Evolutionary conservation across 805 yeast genomes (phyloP).

Genomic region (Lachancea dasiensis): DNA sequence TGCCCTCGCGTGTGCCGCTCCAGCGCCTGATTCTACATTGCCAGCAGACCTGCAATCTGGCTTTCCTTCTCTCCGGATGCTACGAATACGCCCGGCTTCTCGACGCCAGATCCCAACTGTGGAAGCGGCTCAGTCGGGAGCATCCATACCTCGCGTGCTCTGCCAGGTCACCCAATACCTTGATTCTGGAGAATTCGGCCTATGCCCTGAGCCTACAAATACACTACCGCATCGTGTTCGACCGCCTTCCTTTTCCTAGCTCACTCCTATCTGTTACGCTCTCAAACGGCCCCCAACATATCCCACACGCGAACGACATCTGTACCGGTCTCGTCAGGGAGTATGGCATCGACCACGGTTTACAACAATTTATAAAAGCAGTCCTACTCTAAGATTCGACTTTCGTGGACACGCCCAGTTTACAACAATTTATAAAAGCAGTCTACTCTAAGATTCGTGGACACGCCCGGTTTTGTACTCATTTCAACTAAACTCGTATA

Average conservation of each 20-base stretch:
- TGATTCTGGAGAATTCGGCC: too few relatives aligned
- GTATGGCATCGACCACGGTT: slow-evolving; percentile 21
- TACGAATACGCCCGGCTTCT: slow-evolving; percentile 22
- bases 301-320: slow-evolving; percentile 11
- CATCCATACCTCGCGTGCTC: too few relatives aligned
- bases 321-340: slow-evolving; percentile 17
- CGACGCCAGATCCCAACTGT: slow-evolving; percentile 1
- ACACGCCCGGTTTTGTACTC: too few relatives aligned
- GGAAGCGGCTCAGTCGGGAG: too few relatives aligned
- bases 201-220: neutral
- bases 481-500: slow-evolving; percentile 5
- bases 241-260: slow-evolving; percentile 7
- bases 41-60: slow-evolving; percentile 3
- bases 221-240: slow-evolving; percentile 1
- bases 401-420: too few relatives aligned
- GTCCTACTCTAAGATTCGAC: slow-evolving; percentile 2
- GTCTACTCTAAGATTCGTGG: slow-evolving; percentile 2
- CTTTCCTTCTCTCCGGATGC: slow-evolving; percentile 18
- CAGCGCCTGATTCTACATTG: slow-evolving; percentile 1
- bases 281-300: neutral
- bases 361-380: slow-evolving; percentile 11
- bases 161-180: too few relatives aligned
- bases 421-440: slow-evolving; percentile 5
- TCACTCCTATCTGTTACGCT: slow-evolving; percentile 8
- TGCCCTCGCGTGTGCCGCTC: slow-evolving; percentile 2